Conservation (phyloP, 495 filamentous ascomycete genomes). For the Amphirosellinia nigrospora region DNA sequence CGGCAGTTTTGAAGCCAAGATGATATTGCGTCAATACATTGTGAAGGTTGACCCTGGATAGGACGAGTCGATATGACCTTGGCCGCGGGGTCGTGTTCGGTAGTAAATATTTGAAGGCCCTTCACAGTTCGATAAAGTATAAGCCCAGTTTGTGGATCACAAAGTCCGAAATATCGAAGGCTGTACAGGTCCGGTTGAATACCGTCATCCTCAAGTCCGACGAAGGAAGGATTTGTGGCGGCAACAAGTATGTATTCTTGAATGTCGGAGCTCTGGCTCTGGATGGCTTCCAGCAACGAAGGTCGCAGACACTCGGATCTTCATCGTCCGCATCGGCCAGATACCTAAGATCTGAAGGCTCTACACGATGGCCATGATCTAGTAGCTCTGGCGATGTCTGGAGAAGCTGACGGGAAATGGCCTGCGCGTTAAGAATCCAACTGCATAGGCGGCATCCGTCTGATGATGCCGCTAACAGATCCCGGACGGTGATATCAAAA, state of each 20-base stretch:
- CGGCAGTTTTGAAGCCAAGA: not conserved
- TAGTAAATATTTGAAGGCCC: not conserved
- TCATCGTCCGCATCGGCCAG: not conserved
- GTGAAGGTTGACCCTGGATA: not conserved
- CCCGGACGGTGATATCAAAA: not conserved
- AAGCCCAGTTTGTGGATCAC: not conserved
- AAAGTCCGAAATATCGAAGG: not conserved
- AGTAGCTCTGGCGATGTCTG: not conserved
- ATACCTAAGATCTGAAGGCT: not conserved
- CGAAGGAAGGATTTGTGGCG: not conserved
- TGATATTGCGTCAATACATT: not conserved
- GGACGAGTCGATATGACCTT: not conserved
- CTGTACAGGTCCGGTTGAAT: not conserved
- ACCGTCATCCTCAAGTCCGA: not conserved
- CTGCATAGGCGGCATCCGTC: not conserved
- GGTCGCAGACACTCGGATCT: not conserved
- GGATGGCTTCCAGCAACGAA: not conserved
- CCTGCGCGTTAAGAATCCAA: not conserved
- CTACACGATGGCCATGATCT: not conserved
- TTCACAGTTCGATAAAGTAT: not conserved
- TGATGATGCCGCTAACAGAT: not conserved
- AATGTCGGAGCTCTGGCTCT: not conserved
- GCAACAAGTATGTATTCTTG: not conserved
- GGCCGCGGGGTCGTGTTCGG: not conserved
- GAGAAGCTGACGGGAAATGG: constrained; percentile 1